A percentile compares a stretch with the other conserved stretches of the same genome.
These are phyloP conservation scores for Nepenthes alata DNA, from an alignment of 179 eudicot genomes.

Conservation along the genomic window DNA sequence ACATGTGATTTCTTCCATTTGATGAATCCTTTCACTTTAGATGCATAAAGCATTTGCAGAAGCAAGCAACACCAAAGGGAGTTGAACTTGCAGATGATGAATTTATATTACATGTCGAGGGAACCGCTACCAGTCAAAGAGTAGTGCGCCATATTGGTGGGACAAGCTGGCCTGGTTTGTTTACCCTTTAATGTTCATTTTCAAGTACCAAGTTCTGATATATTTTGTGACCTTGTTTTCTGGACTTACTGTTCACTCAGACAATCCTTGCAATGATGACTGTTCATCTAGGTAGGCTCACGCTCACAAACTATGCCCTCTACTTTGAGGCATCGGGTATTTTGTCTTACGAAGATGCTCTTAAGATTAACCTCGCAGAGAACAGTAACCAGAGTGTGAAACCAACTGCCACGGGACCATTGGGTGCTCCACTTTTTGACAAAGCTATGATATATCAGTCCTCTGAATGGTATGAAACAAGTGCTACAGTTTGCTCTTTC, in stretches of 20 bases:
- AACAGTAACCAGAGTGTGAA: slow-evolving; percentile 49
- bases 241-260: not conserved
- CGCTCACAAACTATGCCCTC: slow-evolving; percentile 85
- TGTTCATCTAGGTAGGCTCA: slow-evolving; percentile 58
- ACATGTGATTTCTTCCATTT: not conserved
- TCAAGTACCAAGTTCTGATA: not conserved
- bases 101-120: slow-evolving; percentile 84
- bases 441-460: slow-evolving; percentile 73
- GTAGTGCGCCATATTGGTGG: slow-evolving; percentile 84
- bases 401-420: slow-evolving; percentile 83
- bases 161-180: slow-evolving; percentile 86
- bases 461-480: slow-evolving; percentile 47
- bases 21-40: slow-evolving; percentile 16
- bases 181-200: not conserved
- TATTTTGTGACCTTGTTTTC: not conserved
- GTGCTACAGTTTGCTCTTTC: not conserved
- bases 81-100: slow-evolving; percentile 63
- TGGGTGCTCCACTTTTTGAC: slow-evolving; percentile 93
- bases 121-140: slow-evolving; percentile 69
- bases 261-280: not conserved
- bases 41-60: slow-evolving; percentile 57
- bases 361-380: slow-evolving; percentile 56
- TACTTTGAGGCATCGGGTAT: slow-evolving; percentile 81
- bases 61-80: slow-evolving; percentile 54
- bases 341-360: slow-evolving; percentile 52